These are phyloP conservation scores for Entomophthora muscae DNA, from an alignment of 371 early-diverging fungal genomes.

Conservation along the genomic window DNA sequence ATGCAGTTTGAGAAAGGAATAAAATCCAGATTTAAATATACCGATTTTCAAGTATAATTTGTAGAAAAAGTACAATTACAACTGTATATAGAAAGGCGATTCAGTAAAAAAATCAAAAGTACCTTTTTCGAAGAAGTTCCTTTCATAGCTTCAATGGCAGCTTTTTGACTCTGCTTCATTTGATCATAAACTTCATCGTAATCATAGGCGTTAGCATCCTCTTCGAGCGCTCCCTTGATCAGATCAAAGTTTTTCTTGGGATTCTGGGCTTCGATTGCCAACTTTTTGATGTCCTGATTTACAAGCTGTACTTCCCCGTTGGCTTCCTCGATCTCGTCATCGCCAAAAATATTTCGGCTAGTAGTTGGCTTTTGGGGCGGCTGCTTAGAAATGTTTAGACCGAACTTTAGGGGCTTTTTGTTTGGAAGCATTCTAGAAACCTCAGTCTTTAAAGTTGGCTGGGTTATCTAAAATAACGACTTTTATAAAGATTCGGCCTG, in stretches of 20 bases:
- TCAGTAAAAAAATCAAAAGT: too few species aligned
- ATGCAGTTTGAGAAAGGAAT: too few species aligned
- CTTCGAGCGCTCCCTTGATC: slow-evolving; percentile 44
- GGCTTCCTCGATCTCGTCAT: slow-evolving; percentile 7
- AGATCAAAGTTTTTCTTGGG: slow-evolving; percentile 14
- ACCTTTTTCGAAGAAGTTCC: slow-evolving; percentile 17
- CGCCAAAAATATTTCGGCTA: neutral
- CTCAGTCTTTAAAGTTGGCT: too few species aligned
- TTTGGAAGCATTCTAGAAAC: neutral
- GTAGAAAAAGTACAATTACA: too few species aligned
- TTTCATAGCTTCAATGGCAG: slow-evolving; percentile 18
- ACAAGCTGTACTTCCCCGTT: too few species aligned
- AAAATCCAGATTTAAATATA: too few species aligned
- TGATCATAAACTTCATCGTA: slow-evolving; percentile 84
- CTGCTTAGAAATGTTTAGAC: slow-evolving; percentile 6
- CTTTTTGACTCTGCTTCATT: slow-evolving; percentile 44
- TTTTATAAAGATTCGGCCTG: too few species aligned
- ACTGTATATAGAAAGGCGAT: too few species aligned
- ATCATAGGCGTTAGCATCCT: slow-evolving; percentile 72
- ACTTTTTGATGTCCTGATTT: neutral
- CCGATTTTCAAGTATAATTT: too few species aligned
- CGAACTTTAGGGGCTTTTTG: slow-evolving; percentile 8
- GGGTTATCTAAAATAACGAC: too few species aligned
- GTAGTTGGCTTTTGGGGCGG: neutral
- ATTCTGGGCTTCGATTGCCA: neutral